Base-by-base conservation (phyloP, 2,329 filamentous ascomycete species). In the Penicillium sp. region DNA sequence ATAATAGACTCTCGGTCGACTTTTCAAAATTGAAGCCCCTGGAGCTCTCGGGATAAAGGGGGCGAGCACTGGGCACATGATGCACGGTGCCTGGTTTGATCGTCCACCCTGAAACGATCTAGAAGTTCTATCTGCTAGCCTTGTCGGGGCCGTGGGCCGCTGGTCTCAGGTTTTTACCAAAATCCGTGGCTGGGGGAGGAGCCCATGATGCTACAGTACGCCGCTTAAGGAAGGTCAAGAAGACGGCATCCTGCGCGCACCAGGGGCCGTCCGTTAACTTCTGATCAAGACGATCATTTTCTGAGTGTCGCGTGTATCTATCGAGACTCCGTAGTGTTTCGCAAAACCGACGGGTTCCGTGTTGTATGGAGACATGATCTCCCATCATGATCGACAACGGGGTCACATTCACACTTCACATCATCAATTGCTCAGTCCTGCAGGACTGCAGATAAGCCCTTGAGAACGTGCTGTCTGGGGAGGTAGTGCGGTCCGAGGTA, bases 71-170 rank as follows among this genome's bases (percentile, higher is more conserved):
- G 57, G 46, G 48, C 58, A 55, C 46, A 39, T 30, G 46, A 47
- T 48, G 55, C 49, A 44, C 46, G 45, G 49, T 46, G 52, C 50
- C 38, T 38, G 22, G 62, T 66, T 69, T 69, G 66, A 69, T 69
- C 65, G 62, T 56, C 66, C 49, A 9, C 28, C 42, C 55, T 68
- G 67, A 69, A 69, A 68, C 66, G 35, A 62, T 68, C 64, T 65
- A 66, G 65, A 69, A 65, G 27, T 48, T 58, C 48, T 28, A 53
- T 40, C 33, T 36, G 43, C 49, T 50, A 52, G 50, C 46, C 47
- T 38, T 43, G 43, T 46, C 4, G 25, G 48, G 45, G 46, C 28
- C 50, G 54, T 59, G 58, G 55, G 44, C 46, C 43, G 9, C 40
- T 39, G 31, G 25, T 42, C 25, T 33, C 41, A 39, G 20, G 25